phyloP scores from a whole-genome alignment of 257 asterid species.

The Leptodermis oblonga region DNA sequence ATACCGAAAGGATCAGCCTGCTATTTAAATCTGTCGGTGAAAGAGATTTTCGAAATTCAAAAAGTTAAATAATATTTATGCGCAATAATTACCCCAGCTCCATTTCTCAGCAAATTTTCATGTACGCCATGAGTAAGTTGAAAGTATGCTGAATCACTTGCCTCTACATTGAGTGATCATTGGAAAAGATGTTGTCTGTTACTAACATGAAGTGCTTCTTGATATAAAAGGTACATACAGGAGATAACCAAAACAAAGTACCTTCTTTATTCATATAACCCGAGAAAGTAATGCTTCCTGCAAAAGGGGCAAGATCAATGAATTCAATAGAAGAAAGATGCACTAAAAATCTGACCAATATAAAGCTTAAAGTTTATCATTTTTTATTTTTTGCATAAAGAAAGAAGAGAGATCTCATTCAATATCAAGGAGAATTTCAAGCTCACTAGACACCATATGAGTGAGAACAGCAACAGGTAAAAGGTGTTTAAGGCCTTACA shows the following conservation, averaged over 20 bases:
- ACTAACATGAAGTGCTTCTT: neutral
- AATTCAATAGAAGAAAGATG: constrained; percentile 19
- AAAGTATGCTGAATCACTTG: constrained; percentile 59
- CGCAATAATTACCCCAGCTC: constrained; percentile 44
- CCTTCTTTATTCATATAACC: constrained; percentile 53
- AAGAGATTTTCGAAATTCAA: constrained; percentile 1
- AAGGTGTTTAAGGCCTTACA: neutral
- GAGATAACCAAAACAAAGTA: constrained; percentile 13
- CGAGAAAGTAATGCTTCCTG: constrained; percentile 57
- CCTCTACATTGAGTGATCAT: constrained; percentile 34
- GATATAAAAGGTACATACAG: neutral
- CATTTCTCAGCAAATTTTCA: constrained; percentile 50
- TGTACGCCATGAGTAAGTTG: constrained; percentile 57
- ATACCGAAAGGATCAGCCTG: neutral
- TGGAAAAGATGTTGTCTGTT: neutral
- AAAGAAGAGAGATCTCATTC: neutral
- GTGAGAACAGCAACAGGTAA: neutral
- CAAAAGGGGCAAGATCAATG: constrained; percentile 17
- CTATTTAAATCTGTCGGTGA: neutral
- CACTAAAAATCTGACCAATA: neutral
- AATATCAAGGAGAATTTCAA: neutral
- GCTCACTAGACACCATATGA: neutral
- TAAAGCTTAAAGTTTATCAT: neutral
- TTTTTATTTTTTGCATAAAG: neutral
- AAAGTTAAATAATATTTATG: constrained; percentile 14